Evolutionary conservation across 352 stramenopile species (phyloP), one percentile per base, ranked within the genome.

Genomic region (Globisporangium acanthophoron): DNA sequence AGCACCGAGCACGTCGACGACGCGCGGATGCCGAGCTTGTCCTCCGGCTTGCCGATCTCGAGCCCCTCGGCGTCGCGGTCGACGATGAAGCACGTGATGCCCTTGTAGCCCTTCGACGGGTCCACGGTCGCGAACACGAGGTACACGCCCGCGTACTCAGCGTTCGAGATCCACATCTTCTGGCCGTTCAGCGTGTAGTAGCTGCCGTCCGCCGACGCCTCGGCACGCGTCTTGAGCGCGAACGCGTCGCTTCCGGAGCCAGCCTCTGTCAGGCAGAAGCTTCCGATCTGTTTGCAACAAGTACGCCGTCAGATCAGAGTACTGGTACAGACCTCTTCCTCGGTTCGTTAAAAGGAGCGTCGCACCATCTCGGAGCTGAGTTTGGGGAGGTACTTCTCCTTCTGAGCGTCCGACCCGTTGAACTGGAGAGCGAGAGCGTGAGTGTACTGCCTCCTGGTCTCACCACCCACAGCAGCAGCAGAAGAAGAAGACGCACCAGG

Each of bases 91-190:
- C 92, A 98, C 60, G 96, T 99, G 62, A 99, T 99, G 43, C 96
- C 96, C 74, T 97, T 98, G 85, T 99, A 98, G 11, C 94, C 94
- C 66, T 92, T 79, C 3, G 85, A 90, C 49, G 72, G 79, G 70
- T 98, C 87, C 9, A 85, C 84, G 64, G 97, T 99, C 12, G 96
- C 96, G 76, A 99, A 98, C 15, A 99, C 93, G 39, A 99, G 74
- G 73, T 98, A 98, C 1, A 98, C 86, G 5, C 93, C 94, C 18
- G 96, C 84, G 62, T 98, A 96, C 60, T 92, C 91, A 13, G 90
- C 91, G 73, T 99, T 99, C 37, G 94, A 98, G 65, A 99, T 99
- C 97, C 97, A 99, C 70, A 98, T 87, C 73, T 99, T 99, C 50
- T 90, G 87, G 24, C 97, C 97, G 69, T 88, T 98, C 12, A 99